A percentile compares a stretch with the other conserved stretches of the same genome.
phyloP scores from a whole-genome alignment of 257 asterid genomes.

The Mentha longifolia region DNA sequence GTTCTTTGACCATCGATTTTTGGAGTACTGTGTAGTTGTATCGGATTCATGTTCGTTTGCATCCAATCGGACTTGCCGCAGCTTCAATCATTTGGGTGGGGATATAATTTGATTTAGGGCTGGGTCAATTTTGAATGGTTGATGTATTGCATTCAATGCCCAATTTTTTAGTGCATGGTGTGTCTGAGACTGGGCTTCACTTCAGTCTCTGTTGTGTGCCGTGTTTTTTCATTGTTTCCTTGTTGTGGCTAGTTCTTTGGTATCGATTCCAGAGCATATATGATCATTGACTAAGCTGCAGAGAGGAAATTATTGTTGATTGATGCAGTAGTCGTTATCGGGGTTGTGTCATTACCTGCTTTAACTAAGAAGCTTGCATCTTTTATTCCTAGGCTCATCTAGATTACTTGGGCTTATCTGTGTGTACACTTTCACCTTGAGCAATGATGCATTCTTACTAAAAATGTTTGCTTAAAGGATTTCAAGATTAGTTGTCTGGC shows the following conservation, averaged over 20 bases:
- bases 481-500: constrained; percentile 13
- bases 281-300: not conserved
- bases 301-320: not conserved
- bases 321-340: constrained; percentile 8
- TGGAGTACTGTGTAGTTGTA: not conserved
- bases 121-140: constrained; percentile 1
- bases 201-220: constrained; percentile 7
- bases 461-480: constrained; percentile 1
- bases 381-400: constrained; percentile 7
- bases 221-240: not conserved
- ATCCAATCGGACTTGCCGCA: constrained; percentile 20
- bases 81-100: constrained; percentile 25
- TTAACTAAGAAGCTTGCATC: not conserved
- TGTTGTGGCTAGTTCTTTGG: constrained; percentile 12
- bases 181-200: constrained; percentile 19
- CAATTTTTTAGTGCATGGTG: not conserved
- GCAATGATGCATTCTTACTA: constrained; percentile 13
- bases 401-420: not conserved
- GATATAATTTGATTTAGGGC: constrained; percentile 23
- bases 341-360: constrained; percentile 12
- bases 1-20: constrained; percentile 23
- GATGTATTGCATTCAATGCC: constrained; percentile 17
- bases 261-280: not conserved
- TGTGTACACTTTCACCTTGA: constrained; percentile 17
- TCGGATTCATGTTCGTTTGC: constrained; percentile 3